These are phyloP conservation scores for Claviceps humidiphila DNA, from an alignment of 2,329 filamentous ascomycete species.

Conservation along the genomic window DNA sequence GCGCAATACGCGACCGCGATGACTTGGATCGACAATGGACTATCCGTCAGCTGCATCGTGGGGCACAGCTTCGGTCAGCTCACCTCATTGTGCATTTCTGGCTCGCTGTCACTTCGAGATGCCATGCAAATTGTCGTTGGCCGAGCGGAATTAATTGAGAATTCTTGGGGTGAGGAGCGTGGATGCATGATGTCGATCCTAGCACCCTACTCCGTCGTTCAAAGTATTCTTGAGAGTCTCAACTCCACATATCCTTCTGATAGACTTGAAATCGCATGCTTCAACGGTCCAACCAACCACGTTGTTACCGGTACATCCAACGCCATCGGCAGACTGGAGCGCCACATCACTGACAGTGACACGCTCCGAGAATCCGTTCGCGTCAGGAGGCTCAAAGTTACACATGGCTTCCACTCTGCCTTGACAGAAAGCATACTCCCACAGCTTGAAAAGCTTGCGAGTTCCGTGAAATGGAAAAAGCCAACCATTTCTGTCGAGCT, in stretches of 20 bases:
- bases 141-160: slow-evolving; percentile 17
- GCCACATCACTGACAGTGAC: background rate
- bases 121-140: slow-evolving; percentile 16
- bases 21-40: slow-evolving; percentile 24
- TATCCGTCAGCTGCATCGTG: slow-evolving; percentile 11
- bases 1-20: slow-evolving; percentile 23
- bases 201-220: background rate
- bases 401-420: slow-evolving; percentile 33
- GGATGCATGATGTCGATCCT: slow-evolving; percentile 26
- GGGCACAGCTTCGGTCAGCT: slow-evolving; percentile 31
- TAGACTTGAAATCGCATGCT: slow-evolving; percentile 7
- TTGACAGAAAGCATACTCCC: slow-evolving; percentile 24
- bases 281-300: background rate
- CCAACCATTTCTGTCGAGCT: slow-evolving; percentile 5
- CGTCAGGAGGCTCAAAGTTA: slow-evolving; percentile 27
- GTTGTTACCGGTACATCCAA: background rate
- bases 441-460: slow-evolving; percentile 14
- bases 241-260: background rate
- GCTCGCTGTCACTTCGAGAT: slow-evolving; percentile 17
- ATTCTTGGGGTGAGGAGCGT: slow-evolving; percentile 21
- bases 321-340: slow-evolving; percentile 18
- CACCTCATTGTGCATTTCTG: slow-evolving; percentile 23
- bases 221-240: background rate
- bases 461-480: slow-evolving; percentile 2
- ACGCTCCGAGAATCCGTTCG: slow-evolving; percentile 9